Base-by-base conservation (phyloP, 2,329 filamentous ascomycete species). In the Didymosphaeria variabile region DNA sequence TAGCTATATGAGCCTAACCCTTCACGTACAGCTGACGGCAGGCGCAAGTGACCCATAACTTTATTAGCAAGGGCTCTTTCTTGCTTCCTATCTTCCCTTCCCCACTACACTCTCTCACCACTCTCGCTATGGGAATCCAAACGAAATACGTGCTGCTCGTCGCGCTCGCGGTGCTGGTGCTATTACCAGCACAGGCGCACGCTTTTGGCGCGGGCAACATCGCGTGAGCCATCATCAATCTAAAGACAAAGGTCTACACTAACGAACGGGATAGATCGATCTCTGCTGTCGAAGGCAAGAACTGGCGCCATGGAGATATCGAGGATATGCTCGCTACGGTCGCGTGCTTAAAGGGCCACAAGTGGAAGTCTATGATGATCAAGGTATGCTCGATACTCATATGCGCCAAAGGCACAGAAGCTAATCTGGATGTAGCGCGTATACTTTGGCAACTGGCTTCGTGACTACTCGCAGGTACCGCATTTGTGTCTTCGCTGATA, bases 401-500 rank as follows among this genome's bases (percentile, higher is more conserved):
- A 49, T n/a, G n/a, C n/a, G 21, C 44, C 40, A 44, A 31, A 12
- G 50, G 36, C 8, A n/a, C 13, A 45, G 13, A 58, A 57, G 63
- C 69, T 75, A 51, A 73, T 56, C 21, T 61, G 51, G 19, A n/a
- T 47, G 40, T 60, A 77, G 72, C 77, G 77, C 56, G 72, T 82
- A 42, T 76, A 80, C 66, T 82, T 83, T 73, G 81, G 81, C 32
- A 80, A 80, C 66, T 80, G 78, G 78, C 67, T 80, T 36, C 80
- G 84, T 57, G 84, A 86, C 69, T 86, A 86, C 72, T 83, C 80
- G 45, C 84, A 86, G 74, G 84, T 85, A 61, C 75, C 84, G 52
- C 4, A n/a, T 5, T 17, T 40, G 3, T 17, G 3, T 15, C n/a
- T 32, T 74, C 77, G 59, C 77, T 45, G 66, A 75, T 69, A 77